Evolutionary conservation across 2,329 filamentous ascomycete genomes (phyloP).

Genomic region (Curvularia eragrostidis): DNA sequence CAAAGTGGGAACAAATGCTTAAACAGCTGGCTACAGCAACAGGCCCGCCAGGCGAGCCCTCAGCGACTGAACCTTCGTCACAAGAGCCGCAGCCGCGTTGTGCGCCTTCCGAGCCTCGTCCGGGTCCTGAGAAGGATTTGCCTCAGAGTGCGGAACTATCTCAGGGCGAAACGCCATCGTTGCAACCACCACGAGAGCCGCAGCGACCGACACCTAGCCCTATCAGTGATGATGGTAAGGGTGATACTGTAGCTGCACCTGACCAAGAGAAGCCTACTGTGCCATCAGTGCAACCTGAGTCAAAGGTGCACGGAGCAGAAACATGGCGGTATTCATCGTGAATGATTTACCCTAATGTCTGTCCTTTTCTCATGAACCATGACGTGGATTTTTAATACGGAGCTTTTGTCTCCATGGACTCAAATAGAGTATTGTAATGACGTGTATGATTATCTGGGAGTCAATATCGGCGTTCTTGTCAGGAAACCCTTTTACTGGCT

Average conservation of each 20-base stretch:
- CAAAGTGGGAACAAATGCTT: slow-evolving; percentile 46
- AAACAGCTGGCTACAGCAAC: slow-evolving; percentile 39
- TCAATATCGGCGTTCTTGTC: not conserved
- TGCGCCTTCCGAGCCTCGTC: slow-evolving; percentile 18
- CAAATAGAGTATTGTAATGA: not conserved
- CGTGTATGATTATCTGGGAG: not conserved
- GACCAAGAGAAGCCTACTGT: slow-evolving; percentile 15
- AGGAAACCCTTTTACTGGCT: not conserved
- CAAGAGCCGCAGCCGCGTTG: slow-evolving; percentile 29
- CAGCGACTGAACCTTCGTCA: slow-evolving; percentile 11
- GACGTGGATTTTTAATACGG: not conserved
- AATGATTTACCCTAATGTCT: not conserved
- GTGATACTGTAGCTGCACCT: slow-evolving; percentile 9
- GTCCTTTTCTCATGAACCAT: not conserved
- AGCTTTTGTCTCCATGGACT: not conserved
- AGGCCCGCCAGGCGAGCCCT: slow-evolving; percentile 17
- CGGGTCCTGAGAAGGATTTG: slow-evolving; percentile 25
- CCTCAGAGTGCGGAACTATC: slow-evolving; percentile 17
- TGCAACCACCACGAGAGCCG: slow-evolving; percentile 25
- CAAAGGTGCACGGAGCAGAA: slow-evolving; percentile 35
- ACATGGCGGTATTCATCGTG: slow-evolving; percentile 41
- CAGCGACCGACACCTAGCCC: slow-evolving; percentile 43
- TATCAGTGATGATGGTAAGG: slow-evolving; percentile 43
- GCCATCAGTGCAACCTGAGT: slow-evolving; percentile 11
- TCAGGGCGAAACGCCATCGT: slow-evolving; percentile 26